Conservation (phyloP, 257 asterid species). For the Nicotiana tabacum region DNA sequence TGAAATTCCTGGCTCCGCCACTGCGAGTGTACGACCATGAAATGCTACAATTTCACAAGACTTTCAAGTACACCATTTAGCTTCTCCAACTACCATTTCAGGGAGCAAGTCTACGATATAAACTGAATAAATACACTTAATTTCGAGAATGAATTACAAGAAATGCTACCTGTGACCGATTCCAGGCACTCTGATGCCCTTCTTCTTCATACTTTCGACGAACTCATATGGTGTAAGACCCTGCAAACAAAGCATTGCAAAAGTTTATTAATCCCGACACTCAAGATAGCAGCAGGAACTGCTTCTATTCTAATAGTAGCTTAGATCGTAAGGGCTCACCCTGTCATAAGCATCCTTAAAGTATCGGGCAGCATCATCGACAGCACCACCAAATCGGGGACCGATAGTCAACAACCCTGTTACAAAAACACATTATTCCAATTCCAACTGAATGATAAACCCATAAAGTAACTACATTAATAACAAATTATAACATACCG, state of each 20-base stretch:
- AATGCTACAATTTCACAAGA: not conserved
- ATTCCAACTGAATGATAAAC: constrained; percentile 8
- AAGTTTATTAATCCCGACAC: not conserved
- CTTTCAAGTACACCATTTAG: not conserved
- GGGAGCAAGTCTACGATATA: not conserved
- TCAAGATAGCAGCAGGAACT: not conserved
- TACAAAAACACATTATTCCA: constrained; percentile 16
- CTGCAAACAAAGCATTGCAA: constrained; percentile 31
- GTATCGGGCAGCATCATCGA: constrained; percentile 98
- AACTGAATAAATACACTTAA: not conserved
- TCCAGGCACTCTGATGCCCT: constrained; percentile 98
- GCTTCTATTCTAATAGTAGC: not conserved
- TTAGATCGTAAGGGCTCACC: constrained; percentile 31
- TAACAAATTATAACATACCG: constrained; percentile 37
- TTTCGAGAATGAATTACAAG: not conserved
- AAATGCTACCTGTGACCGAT: constrained; percentile 85
- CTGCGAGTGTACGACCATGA: not conserved
- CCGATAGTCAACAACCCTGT: constrained; percentile 94
- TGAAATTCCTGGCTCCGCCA: too few relatives aligned
- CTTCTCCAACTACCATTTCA: not conserved
- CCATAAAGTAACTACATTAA: not conserved
- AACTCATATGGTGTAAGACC: constrained; percentile 88
- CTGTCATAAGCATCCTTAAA: constrained; percentile 97
- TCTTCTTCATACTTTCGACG: constrained; percentile 98
- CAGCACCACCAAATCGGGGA: constrained; percentile 99